phyloP scores from a whole-genome alignment of 140 eudicot species.

The Stevia rebaudiana region DNA sequence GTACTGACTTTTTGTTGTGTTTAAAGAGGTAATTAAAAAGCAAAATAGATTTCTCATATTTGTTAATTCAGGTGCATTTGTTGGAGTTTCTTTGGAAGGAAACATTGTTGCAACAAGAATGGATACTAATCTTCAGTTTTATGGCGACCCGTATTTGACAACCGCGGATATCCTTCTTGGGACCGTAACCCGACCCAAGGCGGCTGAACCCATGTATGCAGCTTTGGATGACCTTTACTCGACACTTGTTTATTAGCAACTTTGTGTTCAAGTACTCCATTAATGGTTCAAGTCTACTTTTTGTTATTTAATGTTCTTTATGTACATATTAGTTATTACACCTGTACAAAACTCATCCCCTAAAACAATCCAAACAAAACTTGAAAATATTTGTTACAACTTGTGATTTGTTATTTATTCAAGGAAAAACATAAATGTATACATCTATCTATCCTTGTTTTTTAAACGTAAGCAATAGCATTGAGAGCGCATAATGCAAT shows the following conservation, averaged over 20 bases:
- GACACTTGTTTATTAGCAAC: conserved; percentile 25
- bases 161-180: conserved; percentile 85
- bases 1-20: not conserved
- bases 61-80: conserved; percentile 72
- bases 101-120: conserved; percentile 81
- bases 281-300: not conserved
- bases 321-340: conserved; percentile 18
- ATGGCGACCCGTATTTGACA: conserved; percentile 94
- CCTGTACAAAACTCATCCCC: not conserved
- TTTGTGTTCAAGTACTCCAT: not conserved
- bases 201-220: conserved; percentile 85
- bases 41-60: not conserved
- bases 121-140: conserved; percentile 80
- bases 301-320: not conserved
- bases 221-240: conserved; percentile 66
- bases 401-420: not conserved
- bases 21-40: not conserved
- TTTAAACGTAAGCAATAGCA: too few relatives aligned
- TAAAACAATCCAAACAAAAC: not conserved
- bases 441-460: too few relatives aligned
- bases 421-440: not conserved
- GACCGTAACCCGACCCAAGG: conserved; percentile 81
- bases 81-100: conserved; percentile 93
- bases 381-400: not conserved
- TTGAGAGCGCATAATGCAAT: too few relatives aligned